A percentile compares a stretch with the other conserved stretches of the same genome.
phyloP scores from a whole-genome alignment of 768 basidiomycete genomes.

The Podaxis pistillaris region DNA sequence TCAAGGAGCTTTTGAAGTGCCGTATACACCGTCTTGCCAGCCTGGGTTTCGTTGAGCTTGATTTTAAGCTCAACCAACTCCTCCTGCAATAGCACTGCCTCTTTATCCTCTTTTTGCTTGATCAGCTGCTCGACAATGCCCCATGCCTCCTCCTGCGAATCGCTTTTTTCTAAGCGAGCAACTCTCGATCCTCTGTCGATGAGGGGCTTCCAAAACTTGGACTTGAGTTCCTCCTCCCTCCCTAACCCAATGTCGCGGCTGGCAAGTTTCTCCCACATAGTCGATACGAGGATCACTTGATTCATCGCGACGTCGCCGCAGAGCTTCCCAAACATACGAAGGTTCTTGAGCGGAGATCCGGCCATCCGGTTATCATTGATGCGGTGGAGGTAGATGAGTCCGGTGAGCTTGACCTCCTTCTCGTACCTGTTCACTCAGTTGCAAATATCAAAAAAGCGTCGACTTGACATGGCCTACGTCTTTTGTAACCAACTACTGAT shows the following conservation, averaged over 20 bases:
- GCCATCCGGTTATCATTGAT: slow-evolving; percentile 38
- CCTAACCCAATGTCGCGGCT: slow-evolving; percentile 18
- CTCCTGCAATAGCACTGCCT: slow-evolving; percentile 19
- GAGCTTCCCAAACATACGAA: slow-evolving; percentile 29
- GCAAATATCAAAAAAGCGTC: not conserved
- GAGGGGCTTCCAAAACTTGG: slow-evolving; percentile 18
- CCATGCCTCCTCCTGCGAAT: slow-evolving; percentile 15
- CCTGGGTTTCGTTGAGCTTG: slow-evolving; percentile 16
- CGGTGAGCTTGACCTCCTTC: slow-evolving; percentile 25
- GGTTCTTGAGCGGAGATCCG: slow-evolving; percentile 30
- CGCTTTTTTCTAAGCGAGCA: slow-evolving; percentile 17
- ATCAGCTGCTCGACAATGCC: slow-evolving; percentile 18
- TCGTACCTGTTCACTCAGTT: slow-evolving; percentile 21
- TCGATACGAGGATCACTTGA: slow-evolving; percentile 34
- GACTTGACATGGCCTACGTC: slow-evolving; percentile 17
- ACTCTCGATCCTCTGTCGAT: slow-evolving; percentile 10
- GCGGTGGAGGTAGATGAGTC: slow-evolving; percentile 37
- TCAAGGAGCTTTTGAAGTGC: slow-evolving; percentile 15
- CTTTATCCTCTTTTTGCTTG: not conserved
- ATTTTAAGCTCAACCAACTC: slow-evolving; percentile 18
- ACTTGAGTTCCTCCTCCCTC: slow-evolving; percentile 21
- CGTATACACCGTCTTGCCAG: slow-evolving; percentile 15
- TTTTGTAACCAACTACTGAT: slow-evolving; percentile 30
- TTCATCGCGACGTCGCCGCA: slow-evolving; percentile 26
- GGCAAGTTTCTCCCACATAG: slow-evolving; percentile 35